A percentile compares a stretch with the other conserved stretches of the same genome.
Conservation (phyloP, 805 yeast species). For the Candida succiphila region DNA sequence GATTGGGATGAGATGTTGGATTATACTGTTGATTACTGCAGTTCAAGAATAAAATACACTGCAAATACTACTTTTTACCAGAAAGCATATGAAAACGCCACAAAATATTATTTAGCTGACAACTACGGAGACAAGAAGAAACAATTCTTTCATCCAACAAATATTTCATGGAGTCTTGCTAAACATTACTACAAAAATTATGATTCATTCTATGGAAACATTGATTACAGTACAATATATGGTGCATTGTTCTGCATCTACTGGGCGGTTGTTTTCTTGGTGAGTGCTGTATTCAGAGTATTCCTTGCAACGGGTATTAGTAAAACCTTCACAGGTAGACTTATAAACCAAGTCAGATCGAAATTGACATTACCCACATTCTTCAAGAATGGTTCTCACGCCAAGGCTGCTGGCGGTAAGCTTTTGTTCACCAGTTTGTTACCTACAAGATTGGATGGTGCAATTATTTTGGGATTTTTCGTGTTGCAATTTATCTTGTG, state of each 20-base stretch:
- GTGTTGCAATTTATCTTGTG: slow-evolving; percentile 15
- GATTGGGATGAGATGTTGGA: background rate
- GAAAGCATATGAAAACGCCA: slow-evolving; percentile 4
- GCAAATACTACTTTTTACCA: background rate
- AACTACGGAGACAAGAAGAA: background rate
- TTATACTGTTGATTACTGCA: background rate
- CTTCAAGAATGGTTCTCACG: slow-evolving; percentile 11
- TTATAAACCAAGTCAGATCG: slow-evolving; percentile 24
- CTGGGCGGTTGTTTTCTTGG: slow-evolving; percentile 29
- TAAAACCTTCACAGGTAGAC: slow-evolving; percentile 22
- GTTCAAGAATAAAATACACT: background rate
- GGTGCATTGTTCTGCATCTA: slow-evolving; percentile 27
- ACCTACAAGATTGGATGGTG: slow-evolving; percentile 24
- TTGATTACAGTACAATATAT: slow-evolving; percentile 20
- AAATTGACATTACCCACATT: slow-evolving; percentile 29
- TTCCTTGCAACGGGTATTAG: slow-evolving; percentile 16
- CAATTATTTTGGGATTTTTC: slow-evolving; percentile 17
- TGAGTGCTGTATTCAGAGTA: slow-evolving; percentile 23
- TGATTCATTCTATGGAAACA: slow-evolving; percentile 8
- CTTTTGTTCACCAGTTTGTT: slow-evolving; percentile 9
- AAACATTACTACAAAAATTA: background rate
- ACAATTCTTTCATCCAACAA: background rate
- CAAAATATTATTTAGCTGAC: background rate
- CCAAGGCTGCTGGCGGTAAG: slow-evolving; percentile 7
- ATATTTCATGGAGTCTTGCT: background rate